Evolutionary conservation across 768 basidiomycete genomes (phyloP), one percentile per base, ranked within the genome.

Genomic region (Suillus ampliporus): DNA sequence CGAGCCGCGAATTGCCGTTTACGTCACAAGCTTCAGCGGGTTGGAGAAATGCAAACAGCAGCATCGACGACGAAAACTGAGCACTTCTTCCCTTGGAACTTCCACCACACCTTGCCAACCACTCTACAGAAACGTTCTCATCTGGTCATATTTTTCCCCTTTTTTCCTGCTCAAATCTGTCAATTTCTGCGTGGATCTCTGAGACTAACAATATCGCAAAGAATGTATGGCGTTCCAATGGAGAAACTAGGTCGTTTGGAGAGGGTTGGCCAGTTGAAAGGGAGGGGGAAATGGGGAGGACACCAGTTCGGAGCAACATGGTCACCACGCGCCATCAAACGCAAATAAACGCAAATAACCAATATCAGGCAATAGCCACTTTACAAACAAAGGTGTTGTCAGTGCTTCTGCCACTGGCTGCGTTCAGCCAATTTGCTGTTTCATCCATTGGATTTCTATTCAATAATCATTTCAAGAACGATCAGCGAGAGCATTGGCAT

Each of bases 51-150:
- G 61, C 62, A 61, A 48, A 71, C 62, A 52, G 62, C 66, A 71
- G 35, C 57, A 61, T 60, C 48, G 44, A 54, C 57, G 58, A 58
- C 61, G 58, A 75, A 76, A 74, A 65, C 52, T n/a, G 34, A 58
- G 72, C 71, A 64, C 66, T 65, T 66, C 75, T 75, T 74, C 57
- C 65, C 75, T 62, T 58, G 75, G 73, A 76, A 74, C 73, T 66
- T 76, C 68, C 73, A 74, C 37, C 75, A 76, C 56, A 65, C 21
- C 51, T 17, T 61, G 38, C 65, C 43, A 63, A 68, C 52, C 57
- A 59, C 43, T 60, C 40, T 68, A 31, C 21, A 59, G 8, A 61
- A 65, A 61, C 26, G 11, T 9, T 43, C n/a, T 17, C 31, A 46
- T 34, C 43, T 34, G 21, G 1, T 14, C 46, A 48, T 43, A 52